Evolutionary conservation across 257 asterid genomes (phyloP).

Genomic region (Osmanthus fragrans): DNA sequence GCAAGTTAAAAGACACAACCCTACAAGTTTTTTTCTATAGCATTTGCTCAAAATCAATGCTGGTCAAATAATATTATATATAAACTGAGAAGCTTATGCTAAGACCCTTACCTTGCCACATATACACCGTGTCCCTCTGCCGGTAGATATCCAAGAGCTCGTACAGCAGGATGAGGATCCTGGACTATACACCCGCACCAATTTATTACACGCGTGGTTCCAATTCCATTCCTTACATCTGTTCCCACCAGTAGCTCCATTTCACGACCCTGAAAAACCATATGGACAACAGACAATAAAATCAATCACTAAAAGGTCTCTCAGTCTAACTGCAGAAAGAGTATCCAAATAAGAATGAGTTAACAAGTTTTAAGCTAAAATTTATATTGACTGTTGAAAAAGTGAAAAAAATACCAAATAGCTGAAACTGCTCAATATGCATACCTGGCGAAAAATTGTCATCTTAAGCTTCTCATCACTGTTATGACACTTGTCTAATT

Average conservation of each 20-base stretch:
- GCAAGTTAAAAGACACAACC: neutral
- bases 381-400: neutral
- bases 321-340: too few relatives aligned
- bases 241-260: slow-evolving; percentile 84
- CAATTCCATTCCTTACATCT: slow-evolving; percentile 93
- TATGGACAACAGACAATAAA: slow-evolving; percentile 12
- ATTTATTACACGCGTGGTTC: slow-evolving; percentile 79
- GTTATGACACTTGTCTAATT: slow-evolving; percentile 51
- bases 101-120: slow-evolving; percentile 73
- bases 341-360: too few relatives aligned
- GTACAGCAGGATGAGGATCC: slow-evolving; percentile 91
- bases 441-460: slow-evolving; percentile 96
- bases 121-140: slow-evolving; percentile 98
- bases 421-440: slow-evolving; percentile 7
- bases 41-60: neutral
- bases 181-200: slow-evolving; percentile 98
- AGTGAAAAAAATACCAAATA: neutral
- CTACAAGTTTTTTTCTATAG: neutral
- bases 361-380: neutral
- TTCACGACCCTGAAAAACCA: slow-evolving; percentile 75
- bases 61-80: neutral
- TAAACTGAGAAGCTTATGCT: slow-evolving; percentile 4
- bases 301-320: too few relatives aligned
- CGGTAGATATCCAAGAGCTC: slow-evolving; percentile 97
- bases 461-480: slow-evolving; percentile 55